A percentile compares a stretch with the other conserved stretches of the same genome.
Conservation (phyloP, 768 basidiomycete genomes). For the Russula sp. region DNA sequence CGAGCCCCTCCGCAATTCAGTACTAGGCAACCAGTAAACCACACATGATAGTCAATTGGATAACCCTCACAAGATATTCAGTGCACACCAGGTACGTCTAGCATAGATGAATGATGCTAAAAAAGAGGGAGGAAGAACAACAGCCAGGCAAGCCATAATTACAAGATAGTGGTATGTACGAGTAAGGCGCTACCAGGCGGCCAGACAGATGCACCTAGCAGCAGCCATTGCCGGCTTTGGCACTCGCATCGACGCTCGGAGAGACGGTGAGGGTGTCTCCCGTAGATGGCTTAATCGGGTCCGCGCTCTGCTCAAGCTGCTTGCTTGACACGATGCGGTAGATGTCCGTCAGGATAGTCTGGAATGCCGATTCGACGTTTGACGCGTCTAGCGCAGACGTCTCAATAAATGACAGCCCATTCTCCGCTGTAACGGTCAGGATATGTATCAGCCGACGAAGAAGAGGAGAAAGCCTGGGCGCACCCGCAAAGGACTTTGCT, state of each 20-base stretch:
- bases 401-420: constrained; percentile 93
- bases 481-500: constrained; percentile 87
- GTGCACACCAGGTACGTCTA: constrained; percentile 12
- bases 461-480: constrained; percentile 35
- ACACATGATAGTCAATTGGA: not conserved
- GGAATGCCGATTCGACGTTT: constrained; percentile 97
- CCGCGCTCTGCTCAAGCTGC: constrained; percentile 78
- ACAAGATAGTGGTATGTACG: constrained; percentile 28
- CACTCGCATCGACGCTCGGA: constrained; percentile 63
- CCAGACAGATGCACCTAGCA: constrained; percentile 44
- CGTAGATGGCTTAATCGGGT: constrained; percentile 73
- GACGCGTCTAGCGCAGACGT: constrained; percentile 99
- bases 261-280: constrained; percentile 86
- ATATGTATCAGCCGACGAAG: not conserved
- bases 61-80: constrained; percentile 2
- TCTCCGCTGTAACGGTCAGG: constrained; percentile 57
- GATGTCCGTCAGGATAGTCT: constrained; percentile 94
- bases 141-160: constrained; percentile 23
- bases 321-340: constrained; percentile 97
- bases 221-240: constrained; percentile 58
- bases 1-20: not conserved
- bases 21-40: not conserved
- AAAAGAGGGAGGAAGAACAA: constrained; percentile 6
- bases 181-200: constrained; percentile 9
- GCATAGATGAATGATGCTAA: constrained; percentile 11